Base-by-base conservation (phyloP, 2,329 filamentous ascomycete genomes). In the Monosporascus sp. region DNA sequence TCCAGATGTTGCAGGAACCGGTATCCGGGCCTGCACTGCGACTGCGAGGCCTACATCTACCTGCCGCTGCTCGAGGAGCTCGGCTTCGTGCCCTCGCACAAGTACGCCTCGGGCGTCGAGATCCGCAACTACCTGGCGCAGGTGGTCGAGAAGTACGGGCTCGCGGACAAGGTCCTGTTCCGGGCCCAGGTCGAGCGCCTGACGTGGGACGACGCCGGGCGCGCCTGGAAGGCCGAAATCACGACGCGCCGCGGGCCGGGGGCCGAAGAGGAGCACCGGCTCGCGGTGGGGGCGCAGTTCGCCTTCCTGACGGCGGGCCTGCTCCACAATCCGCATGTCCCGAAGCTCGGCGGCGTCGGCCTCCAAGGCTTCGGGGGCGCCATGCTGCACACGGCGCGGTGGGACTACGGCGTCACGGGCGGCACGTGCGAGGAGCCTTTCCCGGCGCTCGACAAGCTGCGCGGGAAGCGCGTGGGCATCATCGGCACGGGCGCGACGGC, bases 31-130 rank as follows among this genome's bases (percentile, higher is more conserved):
- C 62, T 78, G 7, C 71, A 73, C 57, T 86, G 82, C 61, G 83
- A 87, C 59, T 68, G 83, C 3, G 83, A 87, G 65, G 73, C 74
- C 50, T 84, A 81, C 59, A 71, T 76, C n/a, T 86, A 86, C 60
- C 66, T 85, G 67, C 82, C 82, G 3, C 66, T 84, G 14, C 72
- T 86, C 2, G 82, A 86, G 55, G 81, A 85, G 64, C 83, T 74
- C 2, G 77, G 76, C 0, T 84, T 83, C 60, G 75, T 84, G 63
- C 84, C 83, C 0, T 77, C 70, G 17, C 70, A 79, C 44, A 72
- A 69, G 44, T 75, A 74, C 48, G 62, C 64, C 0, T 46, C 66
- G 0, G 73, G 68, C 3, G 50, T 63, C 0, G 73, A 74, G 55
- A 68, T 84, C 19, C 72, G 75, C 1, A 64, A 69, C 37, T 73